These are phyloP conservation scores for Aspergillus costaricaensis DNA, from an alignment of 2,329 filamentous ascomycete species.

Conservation along the genomic window DNA sequence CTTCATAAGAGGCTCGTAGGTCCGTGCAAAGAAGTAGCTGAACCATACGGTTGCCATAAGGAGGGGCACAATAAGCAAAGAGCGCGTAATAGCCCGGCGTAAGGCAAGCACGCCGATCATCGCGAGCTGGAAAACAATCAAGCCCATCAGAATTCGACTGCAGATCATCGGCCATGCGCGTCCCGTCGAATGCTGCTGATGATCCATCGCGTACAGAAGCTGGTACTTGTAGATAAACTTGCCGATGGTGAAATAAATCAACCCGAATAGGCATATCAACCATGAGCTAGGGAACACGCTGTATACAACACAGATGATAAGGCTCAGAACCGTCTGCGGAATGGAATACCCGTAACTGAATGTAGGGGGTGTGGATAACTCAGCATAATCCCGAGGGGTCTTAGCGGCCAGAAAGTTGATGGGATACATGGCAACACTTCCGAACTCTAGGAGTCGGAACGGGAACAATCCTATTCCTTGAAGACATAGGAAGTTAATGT, in stretches of 20 bases:
- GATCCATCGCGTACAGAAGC: slow-evolving; percentile 96
- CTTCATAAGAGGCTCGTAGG: slow-evolving; percentile 84
- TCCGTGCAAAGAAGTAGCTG: slow-evolving; percentile 74
- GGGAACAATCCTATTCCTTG: slow-evolving; percentile 94
- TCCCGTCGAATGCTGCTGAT: slow-evolving; percentile 71
- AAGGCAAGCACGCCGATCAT: slow-evolving; percentile 85
- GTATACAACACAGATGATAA: slow-evolving; percentile 95
- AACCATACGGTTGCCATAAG: slow-evolving; percentile 85
- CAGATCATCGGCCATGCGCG: slow-evolving; percentile 96
- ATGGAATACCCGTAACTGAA: slow-evolving; percentile 98
- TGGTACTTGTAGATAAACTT: slow-evolving; percentile 68
- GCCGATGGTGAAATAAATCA: slow-evolving; percentile 60
- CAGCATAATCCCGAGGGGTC: slow-evolving; percentile 85
- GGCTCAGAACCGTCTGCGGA: slow-evolving; percentile 86
- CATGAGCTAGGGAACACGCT: slow-evolving; percentile 80
- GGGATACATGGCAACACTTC: slow-evolving; percentile 80
- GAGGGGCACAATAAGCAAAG: slow-evolving; percentile 73
- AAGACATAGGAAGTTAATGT: slow-evolving; percentile 89
- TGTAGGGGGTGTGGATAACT: slow-evolving; percentile 75
- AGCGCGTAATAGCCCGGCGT: slow-evolving; percentile 70
- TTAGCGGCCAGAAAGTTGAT: slow-evolving; percentile 75
- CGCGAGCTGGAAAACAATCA: slow-evolving; percentile 86
- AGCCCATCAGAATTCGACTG: slow-evolving; percentile 81
- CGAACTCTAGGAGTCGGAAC: slow-evolving; percentile 86
- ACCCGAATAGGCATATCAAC: slow-evolving; percentile 74